Evolutionary conservation across 257 asterid species (phyloP).

Genomic region (Jacaranda mimosifolia): DNA sequence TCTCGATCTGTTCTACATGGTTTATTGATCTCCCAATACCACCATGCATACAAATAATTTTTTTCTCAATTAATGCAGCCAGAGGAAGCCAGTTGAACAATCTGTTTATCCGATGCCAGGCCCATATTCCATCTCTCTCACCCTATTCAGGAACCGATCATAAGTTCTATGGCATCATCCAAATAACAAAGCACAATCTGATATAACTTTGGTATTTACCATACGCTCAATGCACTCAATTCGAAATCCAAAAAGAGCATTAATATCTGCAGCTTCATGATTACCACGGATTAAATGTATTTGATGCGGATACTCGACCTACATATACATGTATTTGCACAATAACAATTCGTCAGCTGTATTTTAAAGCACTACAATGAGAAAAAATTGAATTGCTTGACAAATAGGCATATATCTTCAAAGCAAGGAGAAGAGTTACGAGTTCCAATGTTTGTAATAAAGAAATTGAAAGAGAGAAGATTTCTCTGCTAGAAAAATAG

Average conservation of each 20-base stretch:
- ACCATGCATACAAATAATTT: constrained; percentile 97
- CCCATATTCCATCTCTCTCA: constrained; percentile 99
- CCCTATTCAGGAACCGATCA: constrained; percentile 67
- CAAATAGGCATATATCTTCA: constrained; percentile 63
- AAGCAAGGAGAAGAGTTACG: too few relatives aligned
- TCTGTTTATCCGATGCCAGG: constrained; percentile 98
- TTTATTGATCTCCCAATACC: constrained; percentile 99
- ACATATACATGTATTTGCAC: constrained; percentile 39
- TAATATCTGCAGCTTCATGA: constrained; percentile 99
- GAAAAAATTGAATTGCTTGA: not conserved
- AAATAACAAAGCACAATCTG: constrained; percentile 29
- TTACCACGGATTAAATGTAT: constrained; percentile 95
- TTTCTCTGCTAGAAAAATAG: too few relatives aligned
- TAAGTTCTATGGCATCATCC: constrained; percentile 28
- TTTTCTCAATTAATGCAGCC: constrained; percentile 94
- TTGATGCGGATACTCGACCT: constrained; percentile 92
- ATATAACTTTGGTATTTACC: constrained; percentile 53
- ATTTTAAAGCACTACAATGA: not conserved
- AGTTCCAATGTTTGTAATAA: too few relatives aligned
- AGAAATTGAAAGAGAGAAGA: too few relatives aligned
- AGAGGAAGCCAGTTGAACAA: constrained; percentile 99
- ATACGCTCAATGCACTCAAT: constrained; percentile 99
- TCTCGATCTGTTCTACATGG: constrained; percentile 93
- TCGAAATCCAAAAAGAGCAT: constrained; percentile 99
- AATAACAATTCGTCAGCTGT: constrained; percentile 8